phyloP scores from a whole-genome alignment of 1,284 basidiomycete genomes.

The Lentinula novae-zelandiae region DNA sequence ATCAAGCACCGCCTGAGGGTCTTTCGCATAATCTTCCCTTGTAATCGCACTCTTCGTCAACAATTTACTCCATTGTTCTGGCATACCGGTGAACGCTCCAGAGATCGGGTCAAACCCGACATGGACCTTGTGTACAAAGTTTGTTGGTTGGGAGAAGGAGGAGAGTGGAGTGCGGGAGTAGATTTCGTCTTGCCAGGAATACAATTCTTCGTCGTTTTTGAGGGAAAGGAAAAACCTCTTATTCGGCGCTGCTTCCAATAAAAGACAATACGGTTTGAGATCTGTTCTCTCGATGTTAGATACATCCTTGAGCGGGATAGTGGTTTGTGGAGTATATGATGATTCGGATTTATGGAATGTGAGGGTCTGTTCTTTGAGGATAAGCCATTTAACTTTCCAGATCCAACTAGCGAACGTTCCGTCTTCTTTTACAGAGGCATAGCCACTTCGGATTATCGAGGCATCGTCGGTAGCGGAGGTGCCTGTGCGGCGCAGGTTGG shows the following conservation, averaged over 20 bases:
- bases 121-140: constrained; percentile 98
- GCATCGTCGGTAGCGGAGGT: constrained; percentile 10
- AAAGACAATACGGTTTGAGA: constrained; percentile 88
- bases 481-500: not conserved
- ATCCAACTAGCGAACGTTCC: constrained; percentile 83
- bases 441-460: constrained; percentile 55
- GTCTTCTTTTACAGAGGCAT: constrained; percentile 85
- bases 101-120: constrained; percentile 95
- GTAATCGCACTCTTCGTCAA: constrained; percentile 97
- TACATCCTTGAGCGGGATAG: constrained; percentile 77
- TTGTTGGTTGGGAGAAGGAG: constrained; percentile 86
- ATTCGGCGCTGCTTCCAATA: constrained; percentile 68
- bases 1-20: constrained; percentile 96
- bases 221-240: constrained; percentile 77
- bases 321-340: constrained; percentile 59
- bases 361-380: constrained; percentile 79
- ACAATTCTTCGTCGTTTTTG: constrained; percentile 94
- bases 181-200: constrained; percentile 96
- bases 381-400: constrained; percentile 89
- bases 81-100: constrained; percentile 81
- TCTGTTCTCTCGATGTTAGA: constrained; percentile 88
- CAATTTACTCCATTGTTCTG: constrained; percentile 95
- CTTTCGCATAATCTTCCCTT: constrained; percentile 94
- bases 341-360: constrained; percentile 88
- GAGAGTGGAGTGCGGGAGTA: constrained; percentile 90